Conservation (phyloP, 1,139 yeast genomes). For the Hanseniaspora gamundiae region DNA sequence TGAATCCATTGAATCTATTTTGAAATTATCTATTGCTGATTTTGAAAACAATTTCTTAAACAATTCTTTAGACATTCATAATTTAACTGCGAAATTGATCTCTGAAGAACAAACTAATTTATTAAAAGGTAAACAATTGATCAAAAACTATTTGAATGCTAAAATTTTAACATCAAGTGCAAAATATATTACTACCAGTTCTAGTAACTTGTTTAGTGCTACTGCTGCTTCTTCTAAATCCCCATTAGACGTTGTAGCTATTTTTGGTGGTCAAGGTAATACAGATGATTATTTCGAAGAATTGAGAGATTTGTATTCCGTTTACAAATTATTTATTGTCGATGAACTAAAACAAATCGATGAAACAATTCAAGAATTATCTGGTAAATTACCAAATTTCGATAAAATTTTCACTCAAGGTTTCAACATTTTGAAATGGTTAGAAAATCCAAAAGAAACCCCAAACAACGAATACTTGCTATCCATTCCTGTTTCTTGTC, state of each 20-base stretch:
- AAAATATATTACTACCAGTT: background rate
- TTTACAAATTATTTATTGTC: constrained; percentile 62
- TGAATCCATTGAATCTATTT: constrained; percentile 6
- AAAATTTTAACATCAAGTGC: constrained; percentile 22
- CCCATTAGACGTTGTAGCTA: constrained; percentile 45
- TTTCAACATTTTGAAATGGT: constrained; percentile 78
- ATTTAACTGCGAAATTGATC: constrained; percentile 67
- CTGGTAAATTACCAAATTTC: constrained; percentile 62
- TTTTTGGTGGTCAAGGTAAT: constrained; percentile 98
- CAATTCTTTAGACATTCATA: constrained; percentile 59
- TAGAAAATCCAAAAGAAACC: constrained; percentile 68
- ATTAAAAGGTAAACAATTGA: constrained; percentile 57
- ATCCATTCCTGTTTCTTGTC: constrained; percentile 90
- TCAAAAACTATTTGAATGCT: constrained; percentile 58
- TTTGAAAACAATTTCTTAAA: constrained; percentile 68
- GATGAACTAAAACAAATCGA: constrained; percentile 66
- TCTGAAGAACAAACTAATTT: constrained; percentile 44
- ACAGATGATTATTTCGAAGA: constrained; percentile 97
- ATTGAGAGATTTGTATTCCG: constrained; percentile 69
- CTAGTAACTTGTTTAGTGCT: constrained; percentile 51
- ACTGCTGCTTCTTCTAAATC: constrained; percentile 42
- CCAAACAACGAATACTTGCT: constrained; percentile 85
- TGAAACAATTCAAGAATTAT: constrained; percentile 51
- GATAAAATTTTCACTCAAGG: constrained; percentile 92
- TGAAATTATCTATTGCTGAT: constrained; percentile 33